Percentiles rank a stretch among this genome's conserved stretches.
These are phyloP conservation scores for Cytospora mali DNA, from an alignment of 2,329 filamentous ascomycete species.

Conservation along the genomic window DNA sequence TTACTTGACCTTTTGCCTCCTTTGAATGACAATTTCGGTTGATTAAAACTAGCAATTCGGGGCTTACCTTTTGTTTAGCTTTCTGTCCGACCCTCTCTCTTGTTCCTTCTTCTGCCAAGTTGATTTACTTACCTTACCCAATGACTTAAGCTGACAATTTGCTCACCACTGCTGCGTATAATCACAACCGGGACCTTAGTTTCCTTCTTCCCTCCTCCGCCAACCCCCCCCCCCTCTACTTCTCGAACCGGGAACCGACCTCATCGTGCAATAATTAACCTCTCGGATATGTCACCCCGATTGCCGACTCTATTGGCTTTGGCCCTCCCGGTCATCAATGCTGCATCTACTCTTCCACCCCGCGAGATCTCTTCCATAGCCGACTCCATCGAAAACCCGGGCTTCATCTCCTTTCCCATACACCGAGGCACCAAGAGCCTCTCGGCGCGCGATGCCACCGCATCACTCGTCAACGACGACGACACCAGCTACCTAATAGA, in stretches of 20 bases:
- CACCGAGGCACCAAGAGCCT: constrained; percentile 21
- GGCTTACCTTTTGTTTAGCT: not conserved
- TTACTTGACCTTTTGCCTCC: not conserved
- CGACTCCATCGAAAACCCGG: constrained; percentile 10
- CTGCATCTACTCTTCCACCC: constrained; percentile 7
- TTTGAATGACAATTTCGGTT: not conserved
- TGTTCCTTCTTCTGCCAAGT: not conserved
- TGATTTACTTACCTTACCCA: not conserved
- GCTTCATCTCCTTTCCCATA: constrained; percentile 29
- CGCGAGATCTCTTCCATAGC: constrained; percentile 10
- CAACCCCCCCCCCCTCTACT: not conserved
- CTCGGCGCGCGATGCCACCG: constrained; percentile 22
- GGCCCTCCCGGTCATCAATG: constrained; percentile 20
- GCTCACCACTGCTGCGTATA: not conserved
- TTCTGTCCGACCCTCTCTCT: not conserved
- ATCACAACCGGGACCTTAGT: not conserved
- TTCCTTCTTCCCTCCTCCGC: not conserved
- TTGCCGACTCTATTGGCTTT: constrained; percentile 19
- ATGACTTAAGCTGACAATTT: not conserved
- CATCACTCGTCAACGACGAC: constrained; percentile 25
- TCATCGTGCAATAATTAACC: not conserved
- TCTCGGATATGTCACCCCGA: constrained; percentile 10
- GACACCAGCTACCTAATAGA: constrained; percentile 29
- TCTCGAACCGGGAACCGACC: not conserved
- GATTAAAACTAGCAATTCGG: not conserved